Percentiles rank a stretch among this genome's conserved stretches.
Evolutionary conservation across 1,284 basidiomycete genomes (phyloP).

Genomic region (Trametes pubescens): DNA sequence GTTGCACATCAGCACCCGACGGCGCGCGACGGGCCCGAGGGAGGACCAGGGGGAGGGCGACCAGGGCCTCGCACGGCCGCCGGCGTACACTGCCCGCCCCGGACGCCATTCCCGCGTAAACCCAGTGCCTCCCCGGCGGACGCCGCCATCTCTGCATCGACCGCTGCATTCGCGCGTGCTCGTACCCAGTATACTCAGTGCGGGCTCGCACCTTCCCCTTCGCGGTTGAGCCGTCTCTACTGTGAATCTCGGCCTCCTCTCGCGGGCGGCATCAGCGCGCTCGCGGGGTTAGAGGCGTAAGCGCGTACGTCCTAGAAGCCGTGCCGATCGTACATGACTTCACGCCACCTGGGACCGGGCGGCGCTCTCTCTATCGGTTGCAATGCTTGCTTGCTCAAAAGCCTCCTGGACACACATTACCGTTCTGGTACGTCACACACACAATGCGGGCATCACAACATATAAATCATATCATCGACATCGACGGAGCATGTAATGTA

Average conservation of each 20-base stretch:
- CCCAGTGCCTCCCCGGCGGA: not conserved
- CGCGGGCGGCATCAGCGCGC: not conserved
- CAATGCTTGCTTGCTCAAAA: not conserved
- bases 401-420: not conserved
- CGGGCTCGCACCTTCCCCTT: not conserved
- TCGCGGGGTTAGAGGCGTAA: no score
- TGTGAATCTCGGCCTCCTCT: not conserved
- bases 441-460: no score
- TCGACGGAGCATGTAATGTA: no score
- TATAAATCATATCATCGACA: no score
- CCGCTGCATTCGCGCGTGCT: not conserved
- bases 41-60: not conserved
- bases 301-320: no score
- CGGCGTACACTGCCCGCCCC: conserved; percentile 19
- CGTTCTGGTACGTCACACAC: no score
- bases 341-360: not conserved
- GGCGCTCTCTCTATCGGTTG: not conserved
- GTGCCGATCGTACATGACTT: not conserved
- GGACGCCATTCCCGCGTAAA: not conserved
- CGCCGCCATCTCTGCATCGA: not conserved
- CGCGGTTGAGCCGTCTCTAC: not conserved
- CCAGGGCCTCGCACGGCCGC: not conserved
- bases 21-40: not conserved
- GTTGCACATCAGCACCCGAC: not conserved
- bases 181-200: not conserved